Evolutionary conservation across 2,329 filamentous ascomycete genomes (phyloP).

Genomic region (Teratosphaeria zuluensis): DNA sequence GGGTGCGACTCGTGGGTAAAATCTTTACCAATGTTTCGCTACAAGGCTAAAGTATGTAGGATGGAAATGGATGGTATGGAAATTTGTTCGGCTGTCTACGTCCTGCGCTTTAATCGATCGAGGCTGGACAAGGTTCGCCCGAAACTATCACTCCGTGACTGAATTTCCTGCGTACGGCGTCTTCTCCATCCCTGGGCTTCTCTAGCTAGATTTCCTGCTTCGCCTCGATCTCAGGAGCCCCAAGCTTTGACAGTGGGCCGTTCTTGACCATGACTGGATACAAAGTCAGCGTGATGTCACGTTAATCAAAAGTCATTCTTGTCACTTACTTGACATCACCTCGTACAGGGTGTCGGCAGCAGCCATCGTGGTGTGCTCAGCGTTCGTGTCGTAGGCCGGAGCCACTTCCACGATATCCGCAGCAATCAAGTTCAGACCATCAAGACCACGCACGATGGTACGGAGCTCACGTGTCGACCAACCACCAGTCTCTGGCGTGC

Average conservation of each 20-base stretch:
- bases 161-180: too few relatives aligned
- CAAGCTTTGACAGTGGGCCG: constrained; percentile 52
- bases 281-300: neutral
- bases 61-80: too few relatives aligned
- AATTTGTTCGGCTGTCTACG: too few relatives aligned
- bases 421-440: constrained; percentile 55
- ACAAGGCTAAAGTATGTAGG: too few relatives aligned
- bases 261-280: constrained; percentile 62
- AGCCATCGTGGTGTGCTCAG: constrained; percentile 62
- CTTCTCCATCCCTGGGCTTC: neutral
- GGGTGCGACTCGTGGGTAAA: neutral
- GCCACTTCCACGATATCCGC: constrained; percentile 68
- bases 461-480: constrained; percentile 66
- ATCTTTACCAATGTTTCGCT: too few relatives aligned
- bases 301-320: constrained; percentile 10
- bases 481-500: constrained; percentile 66
- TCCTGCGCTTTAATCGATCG: too few relatives aligned
- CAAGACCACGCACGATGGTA: constrained; percentile 60
- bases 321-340: constrained; percentile 49
- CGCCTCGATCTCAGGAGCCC: constrained; percentile 13
- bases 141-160: too few relatives aligned
- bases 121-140: too few relatives aligned
- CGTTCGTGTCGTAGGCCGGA: constrained; percentile 63
- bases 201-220: constrained; percentile 13
- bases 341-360: constrained; percentile 65